Percentiles rank a stretch among this genome's conserved stretches.
Evolutionary conservation across 768 basidiomycete species (phyloP).

Genomic region (Leccinum obscurum): DNA sequence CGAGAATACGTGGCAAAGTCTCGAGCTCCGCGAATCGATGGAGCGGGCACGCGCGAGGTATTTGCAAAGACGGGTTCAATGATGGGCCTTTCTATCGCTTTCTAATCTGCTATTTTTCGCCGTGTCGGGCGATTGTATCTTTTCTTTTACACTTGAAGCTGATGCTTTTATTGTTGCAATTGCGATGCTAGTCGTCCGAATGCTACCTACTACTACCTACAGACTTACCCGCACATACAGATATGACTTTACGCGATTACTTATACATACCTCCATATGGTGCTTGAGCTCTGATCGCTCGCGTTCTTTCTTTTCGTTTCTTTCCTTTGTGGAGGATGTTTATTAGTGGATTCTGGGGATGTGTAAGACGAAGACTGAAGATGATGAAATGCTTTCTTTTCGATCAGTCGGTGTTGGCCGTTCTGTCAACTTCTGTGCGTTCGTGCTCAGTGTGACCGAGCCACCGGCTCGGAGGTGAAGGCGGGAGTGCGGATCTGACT

Average conservation of each 20-base stretch:
- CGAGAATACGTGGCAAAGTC: conserved; percentile 54
- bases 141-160: neutral
- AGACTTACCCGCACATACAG: neutral
- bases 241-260: conserved; percentile 2
- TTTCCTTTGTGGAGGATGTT: neutral
- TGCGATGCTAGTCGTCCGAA: neutral
- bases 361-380: conserved; percentile 11
- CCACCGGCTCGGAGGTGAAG: too few relatives aligned
- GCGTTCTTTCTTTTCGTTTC: neutral
- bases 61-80: conserved; percentile 20
- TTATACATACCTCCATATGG: neutral
- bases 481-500: too few relatives aligned
- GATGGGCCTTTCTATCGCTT: neutral
- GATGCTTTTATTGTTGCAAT: neutral
- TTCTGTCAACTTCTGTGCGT: too few relatives aligned
- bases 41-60: conserved; percentile 43
- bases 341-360: neutral
- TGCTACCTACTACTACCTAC: neutral
- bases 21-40: conserved; percentile 71
- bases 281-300: neutral
- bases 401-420: too few relatives aligned
- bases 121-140: neutral
- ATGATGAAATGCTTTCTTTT: neutral
- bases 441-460: too few relatives aligned
- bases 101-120: conserved; percentile 2